Evolutionary conservation across 768 basidiomycete species (phyloP), one percentile per base, ranked within the genome.

Genomic region (Rhodosporidiobolus odoratus): DNA sequence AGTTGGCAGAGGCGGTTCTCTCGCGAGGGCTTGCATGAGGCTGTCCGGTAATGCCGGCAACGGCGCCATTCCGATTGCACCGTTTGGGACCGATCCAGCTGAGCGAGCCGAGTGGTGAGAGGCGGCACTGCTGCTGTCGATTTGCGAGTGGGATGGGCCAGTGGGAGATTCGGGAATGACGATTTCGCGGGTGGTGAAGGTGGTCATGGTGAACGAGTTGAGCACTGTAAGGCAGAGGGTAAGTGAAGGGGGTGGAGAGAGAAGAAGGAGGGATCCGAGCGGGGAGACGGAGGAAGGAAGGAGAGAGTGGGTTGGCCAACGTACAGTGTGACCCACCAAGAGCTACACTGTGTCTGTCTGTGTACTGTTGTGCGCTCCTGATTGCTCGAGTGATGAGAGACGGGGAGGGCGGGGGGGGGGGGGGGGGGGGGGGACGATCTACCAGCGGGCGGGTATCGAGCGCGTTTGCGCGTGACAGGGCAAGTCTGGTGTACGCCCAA

Each of bases 21-120:
- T 47, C 47, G 66, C 38, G 41, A 73, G 60, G 6, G 63, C 63
- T n/a, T 65, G 63, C 25, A 73, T 41, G 27, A 73, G 54, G 25
- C 58, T 54, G 38, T 35, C 15, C 9, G 71, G 71, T 1, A 72
- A 45, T 4, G 62, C 65, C 1, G 71, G 71, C 1, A 48, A 38
- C 0, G 52, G 37, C 1, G 43, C 43, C 15, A 4, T 23, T 21
- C n/a, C 43, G 10, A 19, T 23, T 35, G 1, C 34, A 17, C 48
- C 48, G 48, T 8, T 50, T 13, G 48, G 21, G 12, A 12, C 13
- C 12, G 62, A 63, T 2, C 23, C 40, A 17, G 48, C 63, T n/a
- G 64, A 58, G 30, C 32, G n/a, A 1, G 19, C 57, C 25, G 56
- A 65, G 6, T 23, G 17, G 4, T n/a, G 30, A 23, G 54, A 47